Evolutionary conservation across 352 stramenopile species (phyloP), one percentile per base, ranked within the genome.

Genomic region (Globisporangium solare): DNA sequence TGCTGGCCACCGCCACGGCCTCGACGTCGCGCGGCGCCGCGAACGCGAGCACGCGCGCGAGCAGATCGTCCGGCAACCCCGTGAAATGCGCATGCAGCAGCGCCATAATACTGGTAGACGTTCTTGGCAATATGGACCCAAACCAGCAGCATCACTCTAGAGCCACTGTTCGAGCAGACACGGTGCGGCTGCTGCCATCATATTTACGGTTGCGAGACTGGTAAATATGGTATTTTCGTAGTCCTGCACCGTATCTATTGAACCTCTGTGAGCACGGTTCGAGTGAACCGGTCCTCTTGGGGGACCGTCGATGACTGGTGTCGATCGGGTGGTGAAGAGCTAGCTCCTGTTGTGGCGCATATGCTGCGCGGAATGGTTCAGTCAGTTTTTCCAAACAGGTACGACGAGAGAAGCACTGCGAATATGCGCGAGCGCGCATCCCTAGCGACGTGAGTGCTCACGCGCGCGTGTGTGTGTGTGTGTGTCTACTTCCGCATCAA

Each of bases 351-450:
- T 53, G 21, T 43, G 39, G n/a, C 21, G 39, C 21, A 48, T 49
- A 42, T 31, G 51, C 31, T 41, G 49, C 49, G n/a, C 49, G n/a
- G 21, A 12, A 21, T 45, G 0, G 20, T n/a, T 20, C 47, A 47
- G 49, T 66, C 59, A 66, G 59, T 80, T 74, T 79, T 79, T 81
- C 75, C 74, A 85, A 70, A 82, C 74, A 85, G 74, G 74, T 84
- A 75, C 69, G 70, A 17, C 10, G 41, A 52, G 31, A 37, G 27
- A 47, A 52, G 46, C 27, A 15, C 4, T 39, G 15, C 32, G 17
- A 35, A 20, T 15, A 32, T 15, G 20, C 20, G 17, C 22, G 48
- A n/a, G 20, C 12, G 18, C 41, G 39, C 32, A 21, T n/a, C n/a
- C n/a, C n/a, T n/a, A n/a, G n/a, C n/a, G n/a, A 17, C n/a, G 5